Percentiles rank a stretch among this genome's conserved stretches.
Conservation (phyloP, 2,329 filamentous ascomycete species). For the Alternaria arbusti region DNA sequence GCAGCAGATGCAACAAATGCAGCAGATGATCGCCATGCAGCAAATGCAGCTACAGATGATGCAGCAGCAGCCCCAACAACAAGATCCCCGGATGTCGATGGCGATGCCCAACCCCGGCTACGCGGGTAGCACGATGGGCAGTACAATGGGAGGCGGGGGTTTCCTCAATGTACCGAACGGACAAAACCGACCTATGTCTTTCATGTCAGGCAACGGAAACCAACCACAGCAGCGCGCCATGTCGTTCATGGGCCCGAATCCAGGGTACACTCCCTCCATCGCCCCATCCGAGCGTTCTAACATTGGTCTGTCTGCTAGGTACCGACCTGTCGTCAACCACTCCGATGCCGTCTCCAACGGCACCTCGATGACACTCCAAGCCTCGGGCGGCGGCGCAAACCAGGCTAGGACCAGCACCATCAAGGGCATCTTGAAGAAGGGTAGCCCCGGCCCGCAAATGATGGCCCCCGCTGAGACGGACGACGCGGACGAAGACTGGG, state of each 20-base stretch:
- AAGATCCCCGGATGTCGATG: conserved; percentile 35
- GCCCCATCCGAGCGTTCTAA: conserved; percentile 96
- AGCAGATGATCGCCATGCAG: conserved; percentile 44
- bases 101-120: conserved; percentile 27
- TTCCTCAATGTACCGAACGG: conserved; percentile 39
- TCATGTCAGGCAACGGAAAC: conserved; percentile 49
- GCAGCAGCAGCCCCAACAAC: conserved; percentile 41
- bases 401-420: conserved; percentile 23
- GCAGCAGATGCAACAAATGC: conserved; percentile 83
- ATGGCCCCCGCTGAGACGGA: conserved; percentile 29
- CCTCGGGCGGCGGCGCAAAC: conserved; percentile 33
- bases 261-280: conserved; percentile 84
- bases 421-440: conserved; percentile 46
- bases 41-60: conserved; percentile 68
- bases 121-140: conserved; percentile 29
- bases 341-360: conserved; percentile 38
- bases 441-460: conserved; percentile 13
- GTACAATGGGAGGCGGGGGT: conserved; percentile 30
- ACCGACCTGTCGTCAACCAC: conserved; percentile 77
- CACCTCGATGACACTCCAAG: conserved; percentile 42
- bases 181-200: conserved; percentile 57
- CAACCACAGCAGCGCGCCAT: conserved; percentile 53
- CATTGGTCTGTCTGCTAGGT: conserved; percentile 85
- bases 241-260: conserved; percentile 34
- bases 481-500: conserved; percentile 45